phyloP scores from a whole-genome alignment of 129 eudicot genomes.

The Chrysanthemum seticuspe region DNA sequence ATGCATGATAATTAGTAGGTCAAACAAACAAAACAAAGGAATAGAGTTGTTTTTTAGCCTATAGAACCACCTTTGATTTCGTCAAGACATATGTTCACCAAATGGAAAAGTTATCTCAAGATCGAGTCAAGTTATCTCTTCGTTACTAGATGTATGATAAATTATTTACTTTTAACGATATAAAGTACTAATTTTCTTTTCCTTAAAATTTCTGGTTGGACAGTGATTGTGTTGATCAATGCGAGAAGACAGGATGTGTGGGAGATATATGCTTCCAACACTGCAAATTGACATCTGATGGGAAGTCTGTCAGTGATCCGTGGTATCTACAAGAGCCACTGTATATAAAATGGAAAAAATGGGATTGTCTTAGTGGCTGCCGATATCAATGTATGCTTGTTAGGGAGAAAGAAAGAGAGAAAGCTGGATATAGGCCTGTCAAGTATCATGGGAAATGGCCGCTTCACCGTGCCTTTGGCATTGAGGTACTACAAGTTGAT shows the following conservation, averaged over 20 bases:
- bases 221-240: conserved; percentile 84
- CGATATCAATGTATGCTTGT: conserved; percentile 86
- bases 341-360: conserved; percentile 85
- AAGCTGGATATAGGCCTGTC: conserved; percentile 65
- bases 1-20: neutral
- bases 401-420: conserved; percentile 77
- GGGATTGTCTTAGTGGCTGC: conserved; percentile 98
- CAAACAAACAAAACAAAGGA: neutral
- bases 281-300: conserved; percentile 77
- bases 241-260: conserved; percentile 94
- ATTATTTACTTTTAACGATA: neutral
- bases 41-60: neutral
- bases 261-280: conserved; percentile 76
- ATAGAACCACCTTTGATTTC: conserved; percentile 1
- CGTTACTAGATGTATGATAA: conserved; percentile 11
- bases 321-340: conserved; percentile 99
- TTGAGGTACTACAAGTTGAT: conserved; percentile 68
- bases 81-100: too few species aligned
- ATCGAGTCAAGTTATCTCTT: neutral
- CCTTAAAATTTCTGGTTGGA: conserved; percentile 26
- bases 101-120: too few species aligned
- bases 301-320: conserved; percentile 62
- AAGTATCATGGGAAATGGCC: conserved; percentile 99
- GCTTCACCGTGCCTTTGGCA: conserved; percentile 78
- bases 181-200: conserved; percentile 23